Conservation (phyloP, 495 filamentous ascomycete species). For the Xylaria grammica region DNA sequence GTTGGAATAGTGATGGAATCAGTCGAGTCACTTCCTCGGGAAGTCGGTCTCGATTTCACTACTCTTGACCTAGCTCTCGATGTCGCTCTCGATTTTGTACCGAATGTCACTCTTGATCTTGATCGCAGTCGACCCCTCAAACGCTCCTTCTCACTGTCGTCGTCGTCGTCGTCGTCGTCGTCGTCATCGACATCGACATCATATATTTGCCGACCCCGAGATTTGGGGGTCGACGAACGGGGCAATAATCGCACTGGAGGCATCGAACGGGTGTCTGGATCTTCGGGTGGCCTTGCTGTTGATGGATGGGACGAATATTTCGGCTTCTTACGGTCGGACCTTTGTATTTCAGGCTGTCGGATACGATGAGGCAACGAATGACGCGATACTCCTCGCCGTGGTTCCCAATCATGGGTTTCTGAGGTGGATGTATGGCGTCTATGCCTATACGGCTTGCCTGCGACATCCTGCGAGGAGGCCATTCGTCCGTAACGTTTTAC, state of each 20-base stretch:
- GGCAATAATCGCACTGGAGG: conserved; percentile 35
- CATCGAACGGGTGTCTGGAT: conserved; percentile 32
- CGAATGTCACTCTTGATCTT: conserved; percentile 21
- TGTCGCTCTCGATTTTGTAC: conserved; percentile 28
- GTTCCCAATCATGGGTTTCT: conserved; percentile 48
- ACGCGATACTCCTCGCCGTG: conserved; percentile 36
- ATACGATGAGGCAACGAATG: conserved; percentile 49
- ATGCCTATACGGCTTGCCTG: conserved; percentile 42
- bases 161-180: conserved; percentile 30
- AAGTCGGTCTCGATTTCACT: conserved; percentile 31
- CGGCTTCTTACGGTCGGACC: conserved; percentile 32
- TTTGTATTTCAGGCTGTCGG: conserved; percentile 39
- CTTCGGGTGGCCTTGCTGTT: conserved; percentile 32
- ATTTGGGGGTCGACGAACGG: conserved; percentile 26
- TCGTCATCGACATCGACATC: conserved; percentile 33
- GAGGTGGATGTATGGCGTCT: conserved; percentile 41
- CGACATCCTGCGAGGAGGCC: conserved; percentile 40
- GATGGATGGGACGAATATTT: conserved; percentile 32
- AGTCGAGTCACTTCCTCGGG: conserved; percentile 36
- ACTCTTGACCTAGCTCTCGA: conserved; percentile 29
- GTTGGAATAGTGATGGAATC: conserved; percentile 42
- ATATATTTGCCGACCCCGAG: conserved; percentile 31
- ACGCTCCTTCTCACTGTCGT: conserved; percentile 27
- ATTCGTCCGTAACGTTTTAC: conserved; percentile 49
- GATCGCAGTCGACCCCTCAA: conserved; percentile 26